Conservation (phyloP, 139 green algal species). For the Trebouxia sp. region DNA sequence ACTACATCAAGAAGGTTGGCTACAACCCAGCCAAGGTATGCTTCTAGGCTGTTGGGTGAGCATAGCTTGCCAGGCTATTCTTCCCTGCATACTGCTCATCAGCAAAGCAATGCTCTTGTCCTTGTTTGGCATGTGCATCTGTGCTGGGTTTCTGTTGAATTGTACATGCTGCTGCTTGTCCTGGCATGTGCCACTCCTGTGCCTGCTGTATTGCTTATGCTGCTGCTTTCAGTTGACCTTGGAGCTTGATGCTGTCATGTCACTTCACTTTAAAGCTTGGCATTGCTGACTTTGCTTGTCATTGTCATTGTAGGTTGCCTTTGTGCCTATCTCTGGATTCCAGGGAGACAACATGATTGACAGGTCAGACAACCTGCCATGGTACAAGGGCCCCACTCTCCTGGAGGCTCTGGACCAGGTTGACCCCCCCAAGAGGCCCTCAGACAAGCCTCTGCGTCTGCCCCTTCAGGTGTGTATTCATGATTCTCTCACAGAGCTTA, state of each 20-base stretch:
- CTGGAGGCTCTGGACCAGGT: conserved; percentile 91
- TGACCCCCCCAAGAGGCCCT: conserved; percentile 84
- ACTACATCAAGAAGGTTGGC: conserved; percentile 70
- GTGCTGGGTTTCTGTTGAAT: background rate
- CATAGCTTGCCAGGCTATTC: too few species aligned
- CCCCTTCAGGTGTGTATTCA: conserved; percentile 66
- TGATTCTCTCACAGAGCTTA: background rate
- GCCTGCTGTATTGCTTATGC: too few species aligned
- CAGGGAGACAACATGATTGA: conserved; percentile 99
- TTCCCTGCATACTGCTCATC: too few species aligned
- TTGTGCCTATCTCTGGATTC: conserved; percentile 99
- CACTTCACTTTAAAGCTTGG: background rate
- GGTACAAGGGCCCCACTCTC: conserved; percentile 90
- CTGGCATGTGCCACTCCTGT: background rate
- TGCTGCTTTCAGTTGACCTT: too few species aligned
- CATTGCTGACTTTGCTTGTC: background rate
- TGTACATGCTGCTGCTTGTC: background rate
- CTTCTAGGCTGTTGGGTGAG: background rate
- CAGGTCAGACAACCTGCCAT: conserved; percentile 92
- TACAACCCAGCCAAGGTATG: conserved; percentile 71
- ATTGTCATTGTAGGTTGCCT: conserved; percentile 65
- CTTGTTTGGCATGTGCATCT: too few species aligned
- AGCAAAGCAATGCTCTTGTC: too few species aligned
- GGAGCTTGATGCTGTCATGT: background rate
- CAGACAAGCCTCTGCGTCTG: conserved; percentile 83